Conservation (phyloP, 495 filamentous ascomycete genomes). For the Hyaloscypha bicolor region DNA sequence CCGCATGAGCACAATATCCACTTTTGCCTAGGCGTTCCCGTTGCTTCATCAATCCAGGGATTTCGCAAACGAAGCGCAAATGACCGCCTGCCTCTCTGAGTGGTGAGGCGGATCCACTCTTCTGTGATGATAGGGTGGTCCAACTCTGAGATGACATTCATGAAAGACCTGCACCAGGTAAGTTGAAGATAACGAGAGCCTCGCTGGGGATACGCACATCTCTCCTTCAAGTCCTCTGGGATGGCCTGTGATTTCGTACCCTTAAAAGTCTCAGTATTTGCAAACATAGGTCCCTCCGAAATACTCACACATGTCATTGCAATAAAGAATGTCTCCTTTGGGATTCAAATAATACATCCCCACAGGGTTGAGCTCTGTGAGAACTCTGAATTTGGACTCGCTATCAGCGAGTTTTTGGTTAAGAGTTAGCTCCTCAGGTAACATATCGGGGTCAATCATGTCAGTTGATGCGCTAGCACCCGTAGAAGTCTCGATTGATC, state of each 20-base stretch:
- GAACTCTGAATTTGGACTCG: slow-evolving; percentile 28
- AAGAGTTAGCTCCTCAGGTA: slow-evolving; percentile 11
- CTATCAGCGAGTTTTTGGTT: slow-evolving; percentile 26
- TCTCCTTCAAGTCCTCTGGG: slow-evolving; percentile 29
- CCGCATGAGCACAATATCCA: slow-evolving; percentile 27
- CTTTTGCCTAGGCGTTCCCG: slow-evolving; percentile 25
- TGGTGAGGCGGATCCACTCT: slow-evolving; percentile 26
- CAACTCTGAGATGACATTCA: slow-evolving; percentile 29
- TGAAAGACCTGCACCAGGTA: slow-evolving; percentile 15
- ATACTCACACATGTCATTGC: slow-evolving; percentile 30
- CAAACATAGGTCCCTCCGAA: neutral
- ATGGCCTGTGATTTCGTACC: slow-evolving; percentile 33
- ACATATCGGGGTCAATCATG: neutral
- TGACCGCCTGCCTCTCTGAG: slow-evolving; percentile 14
- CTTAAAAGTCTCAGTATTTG: neutral
- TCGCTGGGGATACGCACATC: slow-evolving; percentile 10
- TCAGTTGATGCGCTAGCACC: neutral
- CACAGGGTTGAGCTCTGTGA: slow-evolving; percentile 27
- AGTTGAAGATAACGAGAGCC: neutral
- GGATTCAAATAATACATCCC: slow-evolving; percentile 30
- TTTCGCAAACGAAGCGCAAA: slow-evolving; percentile 27
- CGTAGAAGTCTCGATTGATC: neutral
- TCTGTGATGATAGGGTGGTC: slow-evolving; percentile 20
- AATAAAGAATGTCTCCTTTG: slow-evolving; percentile 28
- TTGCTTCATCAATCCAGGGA: slow-evolving; percentile 25